These are phyloP conservation scores for Nannizzia gypsea DNA, from an alignment of 2,329 filamentous ascomycete genomes.

Conservation along the genomic window DNA sequence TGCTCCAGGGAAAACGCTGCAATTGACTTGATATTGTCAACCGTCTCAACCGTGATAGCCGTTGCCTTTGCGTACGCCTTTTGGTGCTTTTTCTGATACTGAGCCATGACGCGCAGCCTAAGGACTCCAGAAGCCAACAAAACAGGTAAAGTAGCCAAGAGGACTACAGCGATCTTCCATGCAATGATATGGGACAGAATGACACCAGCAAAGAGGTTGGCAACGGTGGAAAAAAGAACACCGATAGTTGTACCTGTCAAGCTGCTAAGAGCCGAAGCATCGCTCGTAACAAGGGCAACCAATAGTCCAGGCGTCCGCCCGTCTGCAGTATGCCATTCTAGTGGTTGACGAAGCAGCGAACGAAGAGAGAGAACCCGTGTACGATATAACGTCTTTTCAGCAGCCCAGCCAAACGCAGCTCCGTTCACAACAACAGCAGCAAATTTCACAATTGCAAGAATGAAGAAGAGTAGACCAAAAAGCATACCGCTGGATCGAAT, in stretches of 20 bases:
- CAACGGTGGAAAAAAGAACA: constrained; percentile 50
- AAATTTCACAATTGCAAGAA: constrained; percentile 44
- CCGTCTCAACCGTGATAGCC: constrained; percentile 35
- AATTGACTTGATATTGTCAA: constrained; percentile 36
- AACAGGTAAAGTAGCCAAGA: constrained; percentile 52
- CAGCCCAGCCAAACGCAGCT: constrained; percentile 41
- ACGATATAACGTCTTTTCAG: constrained; percentile 49
- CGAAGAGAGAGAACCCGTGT: constrained; percentile 49
- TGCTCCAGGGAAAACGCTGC: constrained; percentile 36
- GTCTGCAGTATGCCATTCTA: constrained; percentile 55
- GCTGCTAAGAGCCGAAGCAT: constrained; percentile 50
- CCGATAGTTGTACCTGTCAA: constrained; percentile 57
- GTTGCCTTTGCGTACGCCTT: constrained; percentile 36
- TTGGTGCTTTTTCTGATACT: constrained; percentile 41
- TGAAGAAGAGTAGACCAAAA: constrained; percentile 44
- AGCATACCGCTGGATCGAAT: constrained; percentile 39
- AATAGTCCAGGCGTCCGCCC: constrained; percentile 47
- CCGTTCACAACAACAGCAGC: constrained; percentile 47
- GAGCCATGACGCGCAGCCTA: constrained; percentile 49
- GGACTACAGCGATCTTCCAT: constrained; percentile 61
- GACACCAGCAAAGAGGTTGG: constrained; percentile 54
- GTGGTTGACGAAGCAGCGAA: constrained; percentile 48
- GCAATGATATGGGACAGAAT: constrained; percentile 54
- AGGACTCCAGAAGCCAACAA: constrained; percentile 54
- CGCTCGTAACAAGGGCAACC: constrained; percentile 52